These are phyloP conservation scores for Fraxinus nigra DNA, from an alignment of 305 asterid genomes.

Conservation along the genomic window DNA sequence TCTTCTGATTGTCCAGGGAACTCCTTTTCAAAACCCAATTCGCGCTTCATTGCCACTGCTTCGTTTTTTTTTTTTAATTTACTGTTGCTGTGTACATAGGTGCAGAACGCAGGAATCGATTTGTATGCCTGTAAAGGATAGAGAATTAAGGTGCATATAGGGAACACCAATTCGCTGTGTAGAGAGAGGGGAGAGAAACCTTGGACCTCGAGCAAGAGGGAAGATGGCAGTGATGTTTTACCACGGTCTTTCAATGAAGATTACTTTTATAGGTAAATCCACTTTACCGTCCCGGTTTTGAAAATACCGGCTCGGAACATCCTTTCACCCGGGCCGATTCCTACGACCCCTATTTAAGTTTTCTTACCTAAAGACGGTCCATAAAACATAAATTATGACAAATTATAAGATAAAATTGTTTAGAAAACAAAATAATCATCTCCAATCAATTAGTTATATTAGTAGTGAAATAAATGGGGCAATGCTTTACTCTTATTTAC, in stretches of 20 bases:
- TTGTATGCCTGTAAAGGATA: background rate
- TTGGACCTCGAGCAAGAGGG: background rate
- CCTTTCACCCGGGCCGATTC: background rate
- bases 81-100: conserved; percentile 21
- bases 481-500: background rate
- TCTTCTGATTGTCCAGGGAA: conserved; percentile 21
- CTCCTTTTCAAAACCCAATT: conserved; percentile 30
- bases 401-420: background rate
- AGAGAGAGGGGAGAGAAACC: background rate
- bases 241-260: background rate
- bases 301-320: background rate
- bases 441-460: background rate
- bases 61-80: conserved; percentile 18
- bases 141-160: background rate
- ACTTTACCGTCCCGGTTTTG: background rate
- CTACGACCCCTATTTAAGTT: background rate
- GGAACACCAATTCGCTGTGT: background rate
- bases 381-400: background rate
- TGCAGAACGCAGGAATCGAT: background rate
- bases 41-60: conserved; percentile 34
- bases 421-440: background rate
- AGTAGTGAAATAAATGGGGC: background rate
- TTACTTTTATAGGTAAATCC: background rate
- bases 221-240: background rate
- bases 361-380: background rate